Conservation (phyloP, 768 basidiomycete species). For the Tylopilus sp. region DNA sequence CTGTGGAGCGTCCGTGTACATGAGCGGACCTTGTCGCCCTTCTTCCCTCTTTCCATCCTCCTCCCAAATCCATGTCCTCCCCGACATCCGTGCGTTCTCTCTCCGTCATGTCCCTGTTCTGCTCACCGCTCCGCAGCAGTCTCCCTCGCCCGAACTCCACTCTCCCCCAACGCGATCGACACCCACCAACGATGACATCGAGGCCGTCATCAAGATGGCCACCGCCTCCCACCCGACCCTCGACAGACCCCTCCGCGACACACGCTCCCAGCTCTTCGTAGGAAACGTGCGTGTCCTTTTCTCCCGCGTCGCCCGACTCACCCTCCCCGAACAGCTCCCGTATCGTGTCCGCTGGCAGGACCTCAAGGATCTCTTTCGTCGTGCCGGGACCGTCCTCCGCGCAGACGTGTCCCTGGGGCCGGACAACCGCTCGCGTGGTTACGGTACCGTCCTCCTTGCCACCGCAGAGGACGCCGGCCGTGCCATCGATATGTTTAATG, state of each 20-base stretch:
- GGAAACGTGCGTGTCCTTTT: slow-evolving; percentile 69
- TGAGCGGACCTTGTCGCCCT: slow-evolving; percentile 15
- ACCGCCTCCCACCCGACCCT: slow-evolving; percentile 60
- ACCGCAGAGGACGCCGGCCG: slow-evolving; percentile 92
- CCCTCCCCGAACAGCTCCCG: slow-evolving; percentile 63
- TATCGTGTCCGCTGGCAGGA: slow-evolving; percentile 99
- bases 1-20: slow-evolving; percentile 34
- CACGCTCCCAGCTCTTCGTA: slow-evolving; percentile 92
- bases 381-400: slow-evolving; percentile 85
- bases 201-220: slow-evolving; percentile 89
- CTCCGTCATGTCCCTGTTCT: not conserved
- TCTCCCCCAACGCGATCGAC: slow-evolving; percentile 14
- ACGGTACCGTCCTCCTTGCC: slow-evolving; percentile 92
- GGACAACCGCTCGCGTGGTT: slow-evolving; percentile 89
- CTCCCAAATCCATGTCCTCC: slow-evolving; percentile 14
- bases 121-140: slow-evolving; percentile 9
- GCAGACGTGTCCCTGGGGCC: slow-evolving; percentile 78
- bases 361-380: slow-evolving; percentile 95
- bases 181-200: slow-evolving; percentile 81
- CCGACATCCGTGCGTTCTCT: slow-evolving; percentile 3
- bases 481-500: slow-evolving; percentile 95
- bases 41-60: slow-evolving; percentile 4
- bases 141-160: slow-evolving; percentile 6
- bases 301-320: not conserved
- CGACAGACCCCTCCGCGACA: slow-evolving; percentile 67